Evolutionary conservation across 139 green algal species (phyloP), one percentile per base, ranked within the genome.

Genomic region (Yamagishiella unicocca): DNA sequence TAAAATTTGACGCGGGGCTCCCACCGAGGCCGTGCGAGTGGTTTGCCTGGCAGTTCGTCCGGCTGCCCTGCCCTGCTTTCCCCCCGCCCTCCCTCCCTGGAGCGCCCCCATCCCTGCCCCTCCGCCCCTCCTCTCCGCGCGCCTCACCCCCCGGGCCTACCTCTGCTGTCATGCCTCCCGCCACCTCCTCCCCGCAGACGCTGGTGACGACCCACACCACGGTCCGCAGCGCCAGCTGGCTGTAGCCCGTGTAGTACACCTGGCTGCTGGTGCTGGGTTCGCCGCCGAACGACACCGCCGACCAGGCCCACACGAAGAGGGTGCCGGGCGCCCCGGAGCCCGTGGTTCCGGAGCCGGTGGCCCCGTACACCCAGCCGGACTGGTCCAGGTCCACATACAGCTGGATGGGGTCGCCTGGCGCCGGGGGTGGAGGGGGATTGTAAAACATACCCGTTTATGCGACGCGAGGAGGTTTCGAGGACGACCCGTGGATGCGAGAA

Each of bases 171-270:
- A 82, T 33, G 46, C 21, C n/a, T 17, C 75, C 46, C 50, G 21
- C 31, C 45, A 70, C 75, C 50, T 33, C 14, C 75, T 9, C 22
- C 19, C 76, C 76, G 35, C 76, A 83, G 35, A 83, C 76, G 35
- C 10, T 17, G 6, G 24, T 71, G 12, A 66, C 76, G 10, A 71
- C 76, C 76, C 53, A 71, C 54, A 83, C 76, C 37, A 50, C 35
- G 2, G 35, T 21, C 10, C 35, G 50, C 24, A 71, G 76, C 54
- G 4, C 19, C 50, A 54, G 35, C 21, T 33, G 76, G 46, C 4
- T 37, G 14, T 19, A 12, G 38, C 67, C 67, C 35, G 10, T 45
- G 67, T 75, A 75, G 67, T 75, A 75, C 33, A 75, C 35, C 2
- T 19, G 19, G 31, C 33, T 64, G 43, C 22, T 1, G 74, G 10